Conservation (phyloP, 1,284 basidiomycete species). For the Butyriboletus appendiculatus region DNA sequence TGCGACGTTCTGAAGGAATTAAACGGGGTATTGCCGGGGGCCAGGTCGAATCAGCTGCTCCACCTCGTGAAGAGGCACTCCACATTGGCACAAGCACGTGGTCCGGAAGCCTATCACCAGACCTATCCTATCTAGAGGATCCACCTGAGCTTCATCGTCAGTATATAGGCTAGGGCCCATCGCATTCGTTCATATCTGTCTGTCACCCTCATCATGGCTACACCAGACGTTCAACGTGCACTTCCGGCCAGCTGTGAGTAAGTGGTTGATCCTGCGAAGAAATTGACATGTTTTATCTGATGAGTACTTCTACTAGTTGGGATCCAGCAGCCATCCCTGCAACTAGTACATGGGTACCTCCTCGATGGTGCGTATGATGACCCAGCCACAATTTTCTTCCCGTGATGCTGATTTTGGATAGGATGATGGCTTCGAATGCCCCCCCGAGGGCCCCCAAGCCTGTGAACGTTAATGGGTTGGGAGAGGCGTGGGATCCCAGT, state of each 20-base stretch:
- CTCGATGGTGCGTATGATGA: slow-evolving; percentile 18
- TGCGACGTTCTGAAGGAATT: not conserved
- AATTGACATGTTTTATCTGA: not conserved
- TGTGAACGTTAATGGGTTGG: slow-evolving; percentile 22
- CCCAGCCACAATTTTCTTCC: rapidly evolving
- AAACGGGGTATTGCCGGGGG: not conserved
- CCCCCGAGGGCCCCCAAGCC: not conserved
- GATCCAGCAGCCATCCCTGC: slow-evolving; percentile 25
- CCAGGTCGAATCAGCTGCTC: not conserved
- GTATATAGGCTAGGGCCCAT: not conserved
- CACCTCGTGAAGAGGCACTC: not conserved
- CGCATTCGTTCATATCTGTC: not conserved
- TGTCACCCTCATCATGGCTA: slow-evolving; percentile 14
- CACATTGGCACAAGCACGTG: not conserved
- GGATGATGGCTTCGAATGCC: slow-evolving; percentile 23
- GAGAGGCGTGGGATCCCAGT: slow-evolving; percentile 26
- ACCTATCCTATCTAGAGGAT: slow-evolving; percentile 2
- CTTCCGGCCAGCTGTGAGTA: slow-evolving; percentile 20
- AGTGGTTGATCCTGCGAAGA: not conserved
- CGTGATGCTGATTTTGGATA: not conserved
- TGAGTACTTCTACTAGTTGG: slow-evolving; percentile 17
- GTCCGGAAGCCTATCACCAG: not conserved
- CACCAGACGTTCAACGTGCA: slow-evolving; percentile 21
- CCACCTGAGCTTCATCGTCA: not conserved
- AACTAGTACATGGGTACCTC: slow-evolving; percentile 28